Evolutionary conservation across 2,329 filamentous ascomycete genomes (phyloP), one percentile per base, ranked within the genome.

Genomic region (Fusarium sp.): DNA sequence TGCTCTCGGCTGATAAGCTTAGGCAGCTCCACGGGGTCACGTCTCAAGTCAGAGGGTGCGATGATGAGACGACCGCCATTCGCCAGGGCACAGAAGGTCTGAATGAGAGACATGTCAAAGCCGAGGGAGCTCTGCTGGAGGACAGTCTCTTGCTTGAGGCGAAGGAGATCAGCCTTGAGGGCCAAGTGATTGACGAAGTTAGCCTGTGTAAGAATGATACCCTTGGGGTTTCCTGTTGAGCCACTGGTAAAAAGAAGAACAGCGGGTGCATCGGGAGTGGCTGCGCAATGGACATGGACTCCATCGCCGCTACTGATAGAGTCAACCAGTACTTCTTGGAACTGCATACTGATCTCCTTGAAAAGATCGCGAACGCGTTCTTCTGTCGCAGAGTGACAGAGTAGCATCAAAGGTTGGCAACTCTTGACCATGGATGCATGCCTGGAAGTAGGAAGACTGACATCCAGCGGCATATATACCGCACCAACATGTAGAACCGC

Each of bases 51-150:
- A 14, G 15, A 10, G 11, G 37, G 37, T 7, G 45, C 58, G 3
- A 67, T 66, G 9, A 67, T 25, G 19, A 67, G 41, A 7, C 43
- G 45, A 5, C 56, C 64, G 2, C 64, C 64, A 9, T 58, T 56
- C 5, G 39, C 47, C 8, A 67, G 48, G 2, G 62, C 62, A 2
- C 56, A 33, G 14, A 67, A 49, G 4, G 48, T 43, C 32, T 67
- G 64, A 2, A 44, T 43, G 8, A 67, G 46, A 6, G 64, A 67
- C 11, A 67, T 40, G 13, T 67, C 64, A 7, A 67, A 67, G 1
- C 64, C 62, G 20, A 56, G 56, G 7, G 65, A 59, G 25, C 65
- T 67, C 20, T 67, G 62, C 20, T 67, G 65, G 1, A 67, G 53
- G 7, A 67, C 47, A 1, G 2, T 23, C 9, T 44, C 39, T 17